phyloP scores from a whole-genome alignment of 2,329 filamentous ascomycete genomes.

The Pestalotiopsis sp. region DNA sequence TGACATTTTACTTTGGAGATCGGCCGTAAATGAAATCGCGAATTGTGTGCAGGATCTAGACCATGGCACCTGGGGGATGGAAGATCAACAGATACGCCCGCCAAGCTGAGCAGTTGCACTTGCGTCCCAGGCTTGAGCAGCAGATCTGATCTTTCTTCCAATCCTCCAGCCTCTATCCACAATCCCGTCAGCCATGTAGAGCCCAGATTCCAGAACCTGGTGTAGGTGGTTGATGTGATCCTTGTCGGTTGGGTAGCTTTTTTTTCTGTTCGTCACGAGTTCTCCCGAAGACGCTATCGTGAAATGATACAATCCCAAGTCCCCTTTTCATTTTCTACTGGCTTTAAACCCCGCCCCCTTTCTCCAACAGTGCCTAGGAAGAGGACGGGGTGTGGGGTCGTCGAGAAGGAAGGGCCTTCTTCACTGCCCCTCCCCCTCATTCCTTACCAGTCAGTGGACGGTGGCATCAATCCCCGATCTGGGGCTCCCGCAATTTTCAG shows the following conservation, averaged over 20 bases:
- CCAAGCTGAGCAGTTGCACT: slow-evolving; percentile 1
- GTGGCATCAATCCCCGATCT: slow-evolving; percentile 1
- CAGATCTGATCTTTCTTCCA: neutral
- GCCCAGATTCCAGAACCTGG: too few species aligned
- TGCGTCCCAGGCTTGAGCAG: neutral
- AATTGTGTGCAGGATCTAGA: slow-evolving; percentile 7
- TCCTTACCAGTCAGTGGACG: neutral
- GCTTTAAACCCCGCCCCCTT: neutral
- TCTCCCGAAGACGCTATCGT: slow-evolving; percentile 8
- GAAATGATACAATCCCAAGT: neutral
- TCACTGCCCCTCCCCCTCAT: slow-evolving; percentile 10
- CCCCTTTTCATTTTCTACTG: neutral
- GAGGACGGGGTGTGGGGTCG: neutral
- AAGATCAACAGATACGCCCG: neutral
- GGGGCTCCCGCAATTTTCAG: slow-evolving; percentile 11
- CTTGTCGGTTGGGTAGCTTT: neutral
- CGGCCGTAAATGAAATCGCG: slow-evolving; percentile 9
- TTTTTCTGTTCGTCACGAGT: slow-evolving; percentile 1
- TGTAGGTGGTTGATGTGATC: neutral
- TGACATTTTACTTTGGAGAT: neutral
- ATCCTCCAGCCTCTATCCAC: neutral
- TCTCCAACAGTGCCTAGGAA: neutral
- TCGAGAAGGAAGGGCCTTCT: neutral
- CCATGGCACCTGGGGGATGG: neutral
- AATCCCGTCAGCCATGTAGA: neutral